Evolutionary conservation across 2,329 filamentous ascomycete genomes (phyloP), one percentile per base, ranked within the genome.

Genomic region (Diaporthe eres): DNA sequence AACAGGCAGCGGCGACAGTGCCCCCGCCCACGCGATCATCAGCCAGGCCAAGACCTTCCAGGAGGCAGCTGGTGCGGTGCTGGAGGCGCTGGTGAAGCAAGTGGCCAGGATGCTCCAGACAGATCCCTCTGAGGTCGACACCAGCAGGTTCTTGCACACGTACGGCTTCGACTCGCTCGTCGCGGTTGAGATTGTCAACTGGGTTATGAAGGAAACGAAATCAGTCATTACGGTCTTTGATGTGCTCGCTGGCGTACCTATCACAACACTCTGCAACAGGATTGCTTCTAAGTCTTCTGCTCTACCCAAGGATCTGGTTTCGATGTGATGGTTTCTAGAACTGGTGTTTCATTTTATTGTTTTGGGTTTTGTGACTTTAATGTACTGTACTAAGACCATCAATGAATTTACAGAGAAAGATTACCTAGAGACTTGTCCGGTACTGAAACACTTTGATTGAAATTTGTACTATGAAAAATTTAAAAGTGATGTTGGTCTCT

Each of bases 41-140:
- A 58, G 57, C n/a, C 63, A 51, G 44, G 25, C 71, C 31, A 57
- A 57, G 28, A 34, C 28, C 15, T 57, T 57, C 15, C 28, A 57
- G 53, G 39, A 63, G n/a, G 22, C 70, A n/a, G 25, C 67, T 5
- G 28, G 28, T 19, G 22, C 25, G 6, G 44, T 70, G 44, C 25
- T 37, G 42, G 47, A 51, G 15, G 65, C 65, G 47, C 25, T 70
- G 65, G 65, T 70, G 42, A 51, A 53, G 31, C 47, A 47, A 10
- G 37, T 65, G 12, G 73, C 76, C 12, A 72, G 73, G 17, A 76
- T 78, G 7, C 76, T 78, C 51, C 57, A 70, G 42, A 70, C 44
- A 4, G 25, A 49, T 9, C 42, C 44, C 9, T 70, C 65, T 15
- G 65, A 70, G 44, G 44, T 70, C 17, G 65, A 70, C 28, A 49